These are phyloP conservation scores for Didymella exigua DNA, from an alignment of 2,329 filamentous ascomycete species.

Conservation along the genomic window DNA sequence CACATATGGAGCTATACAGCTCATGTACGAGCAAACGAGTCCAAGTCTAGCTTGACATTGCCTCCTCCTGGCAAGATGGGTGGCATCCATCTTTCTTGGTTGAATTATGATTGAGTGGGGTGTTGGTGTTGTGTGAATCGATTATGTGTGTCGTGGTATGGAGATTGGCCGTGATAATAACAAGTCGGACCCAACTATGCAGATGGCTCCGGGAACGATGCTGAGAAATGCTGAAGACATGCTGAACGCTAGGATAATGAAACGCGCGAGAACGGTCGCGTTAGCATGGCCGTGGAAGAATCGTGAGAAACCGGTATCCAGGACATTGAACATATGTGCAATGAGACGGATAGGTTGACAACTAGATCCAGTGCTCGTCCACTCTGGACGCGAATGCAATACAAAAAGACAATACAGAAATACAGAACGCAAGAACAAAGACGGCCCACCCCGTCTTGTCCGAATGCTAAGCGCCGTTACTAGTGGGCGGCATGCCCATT, in stretches of 20 bases:
- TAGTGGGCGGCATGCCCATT: conserved; percentile 25
- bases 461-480: conserved; percentile 42
- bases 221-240: conserved; percentile 10
- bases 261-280: background rate
- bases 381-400: conserved; percentile 33
- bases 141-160: conserved; percentile 3
- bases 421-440: conserved; percentile 45
- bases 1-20: background rate
- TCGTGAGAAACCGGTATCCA: background rate
- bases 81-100: background rate
- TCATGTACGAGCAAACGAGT: background rate
- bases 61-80: background rate
- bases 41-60: background rate
- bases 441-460: conserved; percentile 50
- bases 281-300: background rate
- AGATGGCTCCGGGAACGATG: conserved; percentile 10
- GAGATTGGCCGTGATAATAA: background rate
- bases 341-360: background rate
- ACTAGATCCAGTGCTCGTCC: conserved; percentile 3
- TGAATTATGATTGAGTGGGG: conserved; percentile 13
- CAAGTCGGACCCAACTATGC: conserved; percentile 1
- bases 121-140: conserved; percentile 1
- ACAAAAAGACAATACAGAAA: conserved; percentile 36
- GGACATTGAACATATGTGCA: background rate
- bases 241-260: conserved; percentile 14